Conservation (phyloP, 805 yeast genomes). For the Ogataea salicorniae region DNA sequence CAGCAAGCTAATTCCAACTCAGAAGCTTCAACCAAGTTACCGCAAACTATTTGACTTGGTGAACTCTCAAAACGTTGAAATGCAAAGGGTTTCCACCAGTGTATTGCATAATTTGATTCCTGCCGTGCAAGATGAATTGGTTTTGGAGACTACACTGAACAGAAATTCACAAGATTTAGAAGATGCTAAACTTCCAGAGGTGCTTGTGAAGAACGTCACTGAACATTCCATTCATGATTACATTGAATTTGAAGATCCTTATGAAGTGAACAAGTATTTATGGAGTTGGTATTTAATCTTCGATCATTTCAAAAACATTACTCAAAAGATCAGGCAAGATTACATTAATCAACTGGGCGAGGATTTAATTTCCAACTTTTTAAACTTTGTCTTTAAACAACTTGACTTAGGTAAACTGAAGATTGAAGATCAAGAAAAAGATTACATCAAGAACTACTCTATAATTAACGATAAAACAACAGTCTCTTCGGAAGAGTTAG, state of each 20-base stretch:
- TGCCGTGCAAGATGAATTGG: conserved; percentile 49
- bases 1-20: conserved; percentile 23
- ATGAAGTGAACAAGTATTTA: conserved; percentile 38
- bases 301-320: conserved; percentile 56
- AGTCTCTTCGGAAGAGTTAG: conserved; percentile 15
- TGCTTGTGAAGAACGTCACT: conserved; percentile 33
- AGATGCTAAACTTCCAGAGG: conserved; percentile 35
- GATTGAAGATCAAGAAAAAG: conserved; percentile 19
- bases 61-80: conserved; percentile 23
- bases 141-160: conserved; percentile 55
- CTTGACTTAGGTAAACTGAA: conserved; percentile 34
- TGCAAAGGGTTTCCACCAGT: conserved; percentile 41
- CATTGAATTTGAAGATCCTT: conserved; percentile 35
- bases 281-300: conserved; percentile 69
- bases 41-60: conserved; percentile 33
- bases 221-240: conserved; percentile 31
- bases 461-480: conserved; percentile 7
- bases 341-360: conserved; percentile 56
- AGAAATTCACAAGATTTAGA: conserved; percentile 34
- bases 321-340: conserved; percentile 56
- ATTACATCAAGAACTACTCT: conserved; percentile 24
- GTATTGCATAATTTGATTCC: conserved; percentile 39
- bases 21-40: conserved; percentile 29
- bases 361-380: conserved; percentile 43
- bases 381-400: conserved; percentile 50